phyloP scores from a whole-genome alignment of 2,329 filamentous ascomycete genomes.

The Gyromitra esculenta region DNA sequence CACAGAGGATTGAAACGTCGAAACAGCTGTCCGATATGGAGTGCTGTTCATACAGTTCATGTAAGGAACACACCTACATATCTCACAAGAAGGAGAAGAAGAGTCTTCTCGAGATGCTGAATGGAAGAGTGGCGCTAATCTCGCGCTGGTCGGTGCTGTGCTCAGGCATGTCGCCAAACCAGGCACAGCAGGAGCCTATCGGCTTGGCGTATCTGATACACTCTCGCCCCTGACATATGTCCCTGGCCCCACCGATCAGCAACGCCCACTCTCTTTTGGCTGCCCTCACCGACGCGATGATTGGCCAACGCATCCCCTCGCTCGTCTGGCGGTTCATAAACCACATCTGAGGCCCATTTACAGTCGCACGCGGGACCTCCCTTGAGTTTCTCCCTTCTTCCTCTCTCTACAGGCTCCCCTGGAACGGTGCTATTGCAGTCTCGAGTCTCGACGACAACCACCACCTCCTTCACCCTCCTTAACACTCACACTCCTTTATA shows the following conservation, averaged over 20 bases:
- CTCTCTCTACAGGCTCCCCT: constrained; percentile 34
- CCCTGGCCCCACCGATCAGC: constrained; percentile 47
- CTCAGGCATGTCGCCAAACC: constrained; percentile 44
- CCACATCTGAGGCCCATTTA: constrained; percentile 42
- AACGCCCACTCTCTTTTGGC: constrained; percentile 30
- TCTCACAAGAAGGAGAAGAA: background rate
- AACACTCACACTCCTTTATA: constrained; percentile 46
- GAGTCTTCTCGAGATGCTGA: constrained; percentile 13
- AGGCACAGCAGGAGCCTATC: constrained; percentile 46
- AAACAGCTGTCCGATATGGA: constrained; percentile 42
- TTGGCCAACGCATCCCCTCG: constrained; percentile 40
- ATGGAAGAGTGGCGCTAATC: constrained; percentile 46
- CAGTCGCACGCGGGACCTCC: constrained; percentile 20
- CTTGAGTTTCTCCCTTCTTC: constrained; percentile 26
- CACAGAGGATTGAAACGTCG: constrained; percentile 24
- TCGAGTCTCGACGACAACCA: constrained; percentile 43
- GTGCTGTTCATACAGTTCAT: constrained; percentile 42
- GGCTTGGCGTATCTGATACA: constrained; percentile 49
- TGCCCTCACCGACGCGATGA: constrained; percentile 25
- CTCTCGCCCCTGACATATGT: constrained; percentile 45
- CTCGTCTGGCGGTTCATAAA: constrained; percentile 44
- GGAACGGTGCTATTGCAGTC: constrained; percentile 15
- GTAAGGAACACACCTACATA: constrained; percentile 32
- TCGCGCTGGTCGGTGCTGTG: constrained; percentile 28
- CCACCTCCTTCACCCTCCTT: constrained; percentile 34